Evolutionary conservation across 306 rosid species (phyloP).

Genomic region (Begonia fuchsioides): DNA sequence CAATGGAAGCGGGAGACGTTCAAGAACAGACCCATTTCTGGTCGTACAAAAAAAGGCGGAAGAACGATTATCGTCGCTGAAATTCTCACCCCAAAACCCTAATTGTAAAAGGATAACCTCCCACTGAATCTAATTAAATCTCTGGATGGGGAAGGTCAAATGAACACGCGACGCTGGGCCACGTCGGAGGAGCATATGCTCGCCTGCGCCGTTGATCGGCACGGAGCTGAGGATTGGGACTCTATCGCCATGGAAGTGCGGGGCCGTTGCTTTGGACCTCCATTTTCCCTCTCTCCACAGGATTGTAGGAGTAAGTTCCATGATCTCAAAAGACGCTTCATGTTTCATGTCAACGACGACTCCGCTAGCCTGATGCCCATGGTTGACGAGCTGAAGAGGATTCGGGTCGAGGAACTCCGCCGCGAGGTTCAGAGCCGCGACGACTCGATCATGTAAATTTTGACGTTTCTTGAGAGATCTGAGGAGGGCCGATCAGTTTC

Average conservation of each 20-base stretch:
- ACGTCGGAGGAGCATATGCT: slow-evolving; percentile 44
- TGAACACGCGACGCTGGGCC: slow-evolving; percentile 36
- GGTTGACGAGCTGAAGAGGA: slow-evolving; percentile 26
- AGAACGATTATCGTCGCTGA: too few relatives aligned
- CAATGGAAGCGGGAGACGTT: too few relatives aligned
- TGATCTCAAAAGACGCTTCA: slow-evolving; percentile 26
- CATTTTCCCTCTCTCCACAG: slow-evolving; percentile 12
- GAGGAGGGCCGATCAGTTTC: slow-evolving; percentile 1
- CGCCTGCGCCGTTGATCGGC: slow-evolving; percentile 38
- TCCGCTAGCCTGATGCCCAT: slow-evolving; percentile 7
- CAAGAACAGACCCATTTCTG: too few relatives aligned
- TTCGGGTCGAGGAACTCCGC: slow-evolving; percentile 40
- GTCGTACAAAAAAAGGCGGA: too few relatives aligned
- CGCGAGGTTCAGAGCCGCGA: slow-evolving; percentile 36
- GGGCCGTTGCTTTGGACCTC: slow-evolving; percentile 10
- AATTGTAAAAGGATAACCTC: too few relatives aligned
- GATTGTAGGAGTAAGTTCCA: slow-evolving; percentile 22
- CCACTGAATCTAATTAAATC: too few relatives aligned
- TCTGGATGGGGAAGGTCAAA: slow-evolving; percentile 5
- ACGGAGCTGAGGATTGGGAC: slow-evolving; percentile 34
- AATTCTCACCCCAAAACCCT: too few relatives aligned
- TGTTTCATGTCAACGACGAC: slow-evolving; percentile 5
- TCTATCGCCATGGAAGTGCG: slow-evolving; percentile 30
- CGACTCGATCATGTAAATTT: slow-evolving; percentile 32
- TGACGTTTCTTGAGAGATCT: slow-evolving; percentile 19